A percentile compares a stretch with the other conserved stretches of the same genome.
Conservation (phyloP, 176 grass and related monocot species). For the Rhynchospora breviuscula region DNA sequence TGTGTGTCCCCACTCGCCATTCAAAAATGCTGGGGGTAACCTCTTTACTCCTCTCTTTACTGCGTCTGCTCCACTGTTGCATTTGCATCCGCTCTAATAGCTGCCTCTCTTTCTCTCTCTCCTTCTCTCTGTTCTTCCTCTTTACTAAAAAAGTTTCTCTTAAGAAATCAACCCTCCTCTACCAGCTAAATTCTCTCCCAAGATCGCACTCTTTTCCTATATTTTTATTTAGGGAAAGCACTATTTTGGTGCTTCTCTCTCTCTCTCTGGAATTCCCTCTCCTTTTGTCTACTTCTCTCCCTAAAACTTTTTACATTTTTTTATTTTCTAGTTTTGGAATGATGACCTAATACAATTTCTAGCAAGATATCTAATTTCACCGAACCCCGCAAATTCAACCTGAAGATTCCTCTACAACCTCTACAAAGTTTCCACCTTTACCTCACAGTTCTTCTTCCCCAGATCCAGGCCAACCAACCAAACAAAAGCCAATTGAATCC, state of each 20-base stretch:
- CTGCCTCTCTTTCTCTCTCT: background rate
- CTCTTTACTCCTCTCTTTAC: constrained; percentile 21
- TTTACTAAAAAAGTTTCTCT: background rate
- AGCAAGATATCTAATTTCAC: background rate
- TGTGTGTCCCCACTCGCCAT: background rate
- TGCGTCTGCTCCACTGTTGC: constrained; percentile 16
- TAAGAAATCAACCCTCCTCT: constrained; percentile 21
- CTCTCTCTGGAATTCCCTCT: constrained; percentile 4
- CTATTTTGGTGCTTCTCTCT: constrained; percentile 6
- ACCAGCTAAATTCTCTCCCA: constrained; percentile 9
- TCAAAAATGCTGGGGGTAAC: background rate
- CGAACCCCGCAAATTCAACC: constrained; percentile 8
- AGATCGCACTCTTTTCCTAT: constrained; percentile 29
- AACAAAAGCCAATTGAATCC: background rate
- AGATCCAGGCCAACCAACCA: background rate
- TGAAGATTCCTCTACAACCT: background rate
- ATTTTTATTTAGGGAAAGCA: constrained; percentile 6
- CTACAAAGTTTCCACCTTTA: background rate
- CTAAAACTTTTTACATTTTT: constrained; percentile 4
- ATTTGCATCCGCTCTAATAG: constrained; percentile 10
- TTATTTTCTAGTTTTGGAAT: background rate
- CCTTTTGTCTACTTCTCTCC: background rate
- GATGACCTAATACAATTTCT: constrained; percentile 1
- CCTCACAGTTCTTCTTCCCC: background rate
- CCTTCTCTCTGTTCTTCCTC: background rate